Base-by-base conservation (phyloP, 1,139 yeast species). In the Waltiozyma solani region DNA sequence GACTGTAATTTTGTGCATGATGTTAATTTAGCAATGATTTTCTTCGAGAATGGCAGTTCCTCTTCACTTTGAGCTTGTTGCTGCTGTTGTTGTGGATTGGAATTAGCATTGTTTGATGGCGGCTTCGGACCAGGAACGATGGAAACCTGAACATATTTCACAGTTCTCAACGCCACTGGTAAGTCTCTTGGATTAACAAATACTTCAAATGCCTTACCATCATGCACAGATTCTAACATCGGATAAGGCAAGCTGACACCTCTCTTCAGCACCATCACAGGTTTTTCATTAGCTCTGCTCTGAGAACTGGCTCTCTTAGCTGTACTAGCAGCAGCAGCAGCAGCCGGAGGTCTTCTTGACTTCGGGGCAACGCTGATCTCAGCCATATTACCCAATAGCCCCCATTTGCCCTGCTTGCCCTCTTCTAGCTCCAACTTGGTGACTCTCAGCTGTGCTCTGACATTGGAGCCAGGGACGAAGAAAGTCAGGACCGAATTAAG, bases 341-440 rank as follows among this genome's bases (percentile, higher is more conserved):
- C 48, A 32, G 49, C 46, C 21, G 44, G 47, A 57, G 51, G 60
- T 62, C 49, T 63, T 64, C 47, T 77, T 60, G 21, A 71, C 68
- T 54, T 82, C 81, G 11, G 96, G 3, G 95, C 87, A 39, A 91
- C 79, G 35, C 85, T 76, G 10, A 89, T 73, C 53, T 89, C 95
- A 21, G 95, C 76, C 44, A 76, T 75, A 2, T 85, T 81, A 0
- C 79, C 71, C 10, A 91, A 60, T 46, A 26, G 12, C n/a, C 15
- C 17, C 29, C 4, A 5, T 17, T 12, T n/a, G 15, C 7, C n/a
- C 29, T 26, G 17, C 4, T 9, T n/a, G 13, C 14, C 29, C 29
- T n/a, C 27, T 4, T 57, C 58, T 0, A 82, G 75, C 12, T 79
- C 80, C 11, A 86, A 70, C 45, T 73, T 77, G 14, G 76, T 66